phyloP scores from a whole-genome alignment of 1,284 basidiomycete genomes.

The Rhodotorula sp. region DNA sequence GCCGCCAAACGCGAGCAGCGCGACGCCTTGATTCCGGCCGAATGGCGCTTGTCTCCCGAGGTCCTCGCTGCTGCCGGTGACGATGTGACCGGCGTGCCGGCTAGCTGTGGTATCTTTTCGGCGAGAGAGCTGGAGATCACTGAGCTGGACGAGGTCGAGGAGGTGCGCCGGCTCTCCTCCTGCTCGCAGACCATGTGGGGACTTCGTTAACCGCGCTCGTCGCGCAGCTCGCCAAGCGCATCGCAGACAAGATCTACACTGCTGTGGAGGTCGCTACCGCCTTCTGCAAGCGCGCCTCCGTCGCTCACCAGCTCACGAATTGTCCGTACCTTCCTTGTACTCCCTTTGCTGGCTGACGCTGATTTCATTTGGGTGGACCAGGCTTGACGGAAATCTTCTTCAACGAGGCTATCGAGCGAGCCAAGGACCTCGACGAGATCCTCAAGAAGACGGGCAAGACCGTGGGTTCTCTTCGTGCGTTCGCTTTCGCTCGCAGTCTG shows the following conservation, averaged over 20 bases:
- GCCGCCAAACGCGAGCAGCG: background rate
- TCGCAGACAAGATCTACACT: conserved; percentile 44
- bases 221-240: conserved; percentile 44
- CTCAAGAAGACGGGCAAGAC: conserved; percentile 53
- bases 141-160: conserved; percentile 29
- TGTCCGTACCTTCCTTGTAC: conserved; percentile 14
- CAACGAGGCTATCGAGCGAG: conserved; percentile 60
- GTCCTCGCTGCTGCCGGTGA: background rate
- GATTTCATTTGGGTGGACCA: background rate
- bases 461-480: conserved; percentile 51
- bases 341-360: conserved; percentile 18
- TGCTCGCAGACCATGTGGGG: background rate
- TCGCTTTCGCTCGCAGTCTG: no score
- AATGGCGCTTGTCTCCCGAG: background rate
- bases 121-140: conserved; percentile 23
- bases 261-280: conserved; percentile 46
- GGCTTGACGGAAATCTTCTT: conserved; percentile 29
- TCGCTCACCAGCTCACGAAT: conserved; percentile 47
- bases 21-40: conserved; percentile 5
- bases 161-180: conserved; percentile 2
- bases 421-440: conserved; percentile 60
- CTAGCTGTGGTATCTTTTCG: conserved; percentile 1
- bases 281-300: conserved; percentile 47
- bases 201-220: background rate
- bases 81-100: conserved; percentile 4